phyloP scores from a whole-genome alignment of 2,329 filamentous ascomycete species.

The Leptographium radiaticola region DNA sequence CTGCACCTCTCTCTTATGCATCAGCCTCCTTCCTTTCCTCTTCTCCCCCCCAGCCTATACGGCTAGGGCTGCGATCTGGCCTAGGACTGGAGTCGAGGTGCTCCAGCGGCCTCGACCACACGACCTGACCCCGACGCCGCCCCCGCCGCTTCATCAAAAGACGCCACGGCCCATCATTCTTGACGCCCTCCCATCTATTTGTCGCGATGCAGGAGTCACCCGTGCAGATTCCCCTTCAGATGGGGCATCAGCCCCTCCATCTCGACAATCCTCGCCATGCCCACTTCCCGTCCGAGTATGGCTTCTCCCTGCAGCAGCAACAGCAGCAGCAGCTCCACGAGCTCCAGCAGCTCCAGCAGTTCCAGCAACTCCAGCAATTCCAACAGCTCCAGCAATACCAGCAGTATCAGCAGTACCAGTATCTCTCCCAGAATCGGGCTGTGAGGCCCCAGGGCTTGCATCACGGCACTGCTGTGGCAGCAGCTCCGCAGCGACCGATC shows the following conservation, averaged over 20 bases:
- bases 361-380: not conserved
- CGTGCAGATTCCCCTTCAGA: conserved; percentile 34
- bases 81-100: not conserved
- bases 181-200: not conserved
- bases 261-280: conserved; percentile 21
- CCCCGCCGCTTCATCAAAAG: too few species aligned
- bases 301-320: conserved; percentile 12
- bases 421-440: conserved; percentile 7
- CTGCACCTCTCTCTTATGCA: conserved; percentile 5
- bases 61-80: conserved; percentile 9
- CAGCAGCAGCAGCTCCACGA: conserved; percentile 8
- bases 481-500: conserved; percentile 14
- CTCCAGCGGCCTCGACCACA: not conserved
- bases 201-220: conserved; percentile 26
- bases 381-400: conserved; percentile 5
- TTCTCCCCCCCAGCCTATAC: conserved; percentile 11
- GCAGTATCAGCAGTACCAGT: conserved; percentile 6
- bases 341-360: conserved; percentile 4
- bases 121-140: too few species aligned
- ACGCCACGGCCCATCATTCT: too few species aligned
- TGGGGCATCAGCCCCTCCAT: conserved; percentile 31
- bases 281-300: conserved; percentile 17
- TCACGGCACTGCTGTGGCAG: not conserved
- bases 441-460: not conserved
- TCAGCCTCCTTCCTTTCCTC: conserved; percentile 5